Base-by-base conservation (phyloP, 352 stramenopile genomes). In the Saprolegnia parasitica region DNA sequence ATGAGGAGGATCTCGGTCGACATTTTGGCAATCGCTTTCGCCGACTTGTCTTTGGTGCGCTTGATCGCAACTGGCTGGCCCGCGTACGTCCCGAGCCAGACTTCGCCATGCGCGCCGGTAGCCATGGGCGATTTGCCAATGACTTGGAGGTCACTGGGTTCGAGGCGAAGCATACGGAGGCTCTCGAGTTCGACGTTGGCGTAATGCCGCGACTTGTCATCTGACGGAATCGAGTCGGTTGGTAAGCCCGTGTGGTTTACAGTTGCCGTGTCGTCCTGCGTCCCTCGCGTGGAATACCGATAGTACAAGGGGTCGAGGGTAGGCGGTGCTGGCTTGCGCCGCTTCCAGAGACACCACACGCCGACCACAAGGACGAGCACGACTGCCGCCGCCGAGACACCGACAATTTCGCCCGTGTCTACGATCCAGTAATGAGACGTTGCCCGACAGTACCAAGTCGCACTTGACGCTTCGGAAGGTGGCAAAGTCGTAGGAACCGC, bases 71-170 rank as follows among this genome's bases (percentile, higher is more conserved):
- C 79, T 0, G 68, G 46, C 8, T 74, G 50, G 21, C 65, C 58
- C 13, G 78, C 67, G 39, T 78, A 87, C 0, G 37, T 71, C 0
- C 81, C 81, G n/a, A 67, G 68, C 66, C 83, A 90, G 1, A 90
- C 78, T 72, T 88, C 77, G 4, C 77, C 80, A 54, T 84, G 88
- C 0, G 72, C 76, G 23, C 81, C 81, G 5, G 73, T 56, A 26
- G 62, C 40, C 8, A 61, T 24, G 16, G 63, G 63, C 9, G 13
- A 0, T 40, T 70, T 70, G 46, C 29, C 3, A 18, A 46, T 49
- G 5, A 29, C 37, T n/a, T 46, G 18, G 10, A 70, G 20, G n/a
- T 70, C 63, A 13, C n/a, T 10, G n/a, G 26, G 60, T 21, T 67
- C 60, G 16, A 67, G 60, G 2, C 56, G 15, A 6, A 40, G 40